A percentile compares a stretch with the other conserved stretches of the same genome.
Conservation (phyloP, 2,329 filamentous ascomycete genomes). For the Fusarium proliferatum region DNA sequence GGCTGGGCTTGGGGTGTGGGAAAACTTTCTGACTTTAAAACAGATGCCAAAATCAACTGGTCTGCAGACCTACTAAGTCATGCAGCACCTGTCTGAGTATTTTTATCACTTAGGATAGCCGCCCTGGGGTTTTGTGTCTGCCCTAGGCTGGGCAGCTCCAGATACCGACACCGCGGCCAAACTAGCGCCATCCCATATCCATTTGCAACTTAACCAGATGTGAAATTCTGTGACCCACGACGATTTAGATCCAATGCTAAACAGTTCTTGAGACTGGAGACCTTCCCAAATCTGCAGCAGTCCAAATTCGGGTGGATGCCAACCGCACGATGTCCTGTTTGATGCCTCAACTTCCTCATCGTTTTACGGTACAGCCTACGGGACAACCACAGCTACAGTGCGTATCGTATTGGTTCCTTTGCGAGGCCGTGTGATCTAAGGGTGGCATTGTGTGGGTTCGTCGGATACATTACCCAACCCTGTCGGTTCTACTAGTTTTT, state of each 20-base stretch:
- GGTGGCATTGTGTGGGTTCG: constrained; percentile 7
- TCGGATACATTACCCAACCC: constrained; percentile 20
- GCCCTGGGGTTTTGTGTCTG: neutral
- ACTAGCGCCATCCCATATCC: constrained; percentile 21
- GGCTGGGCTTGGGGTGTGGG: neutral
- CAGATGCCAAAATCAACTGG: neutral
- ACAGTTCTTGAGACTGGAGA: constrained; percentile 29
- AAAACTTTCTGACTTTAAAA: neutral
- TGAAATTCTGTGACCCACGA: constrained; percentile 20
- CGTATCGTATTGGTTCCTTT: constrained; percentile 6
- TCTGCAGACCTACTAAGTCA: rapidly evolving
- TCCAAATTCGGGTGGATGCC: constrained; percentile 25
- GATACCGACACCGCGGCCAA: constrained; percentile 43
- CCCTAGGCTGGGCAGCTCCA: constrained; percentile 6
- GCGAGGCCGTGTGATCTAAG: neutral
- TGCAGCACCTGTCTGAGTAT: rapidly evolving
- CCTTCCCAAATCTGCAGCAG: constrained; percentile 40
- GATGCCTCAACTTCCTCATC: neutral
- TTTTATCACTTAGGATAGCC: neutral
- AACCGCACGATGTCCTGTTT: constrained; percentile 3
- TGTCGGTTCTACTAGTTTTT: constrained; percentile 2
- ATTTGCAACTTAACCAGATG: constrained; percentile 12
- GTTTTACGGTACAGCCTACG: neutral
- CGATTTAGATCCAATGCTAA: constrained; percentile 29
- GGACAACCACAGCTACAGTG: neutral